Evolutionary conservation across 768 basidiomycete genomes (phyloP), one percentile per base, ranked within the genome.

Genomic region (Panaeolus papilionaceus): DNA sequence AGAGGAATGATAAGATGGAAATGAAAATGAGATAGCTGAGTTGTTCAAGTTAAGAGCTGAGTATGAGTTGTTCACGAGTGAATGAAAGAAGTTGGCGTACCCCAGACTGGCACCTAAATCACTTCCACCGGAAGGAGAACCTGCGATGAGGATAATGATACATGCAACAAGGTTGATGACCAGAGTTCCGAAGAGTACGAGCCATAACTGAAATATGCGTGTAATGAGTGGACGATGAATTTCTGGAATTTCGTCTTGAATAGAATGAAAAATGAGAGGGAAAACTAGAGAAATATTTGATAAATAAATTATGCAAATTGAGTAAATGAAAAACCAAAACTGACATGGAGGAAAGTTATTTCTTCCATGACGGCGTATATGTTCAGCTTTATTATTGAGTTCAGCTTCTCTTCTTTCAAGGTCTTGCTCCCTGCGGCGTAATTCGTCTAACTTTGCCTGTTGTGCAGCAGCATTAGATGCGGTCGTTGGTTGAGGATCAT

Each of bases 341-440:
- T 75, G 72, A 92, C 95, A 96, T 14, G 89, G 89, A 39, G 97
- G 97, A 90, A 93, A 99, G 79, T 99, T 99, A 76, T 93, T 96
- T 71, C 89, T 88, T 42, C 94, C 95, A 74, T 92, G 89, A 62
- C 78, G 85, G 71, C 90, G 83, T 64, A 94, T 85, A 71, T 89
- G 82, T 61, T 93, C 89, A 23, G 89, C 84, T 75, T 88, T 90
- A 71, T 86, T 82, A 70, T 81, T 85, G 68, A 95, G 83, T 71
- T 95, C 93, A 58, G 85, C 80, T 75, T 96, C 95, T 71, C 96
- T 84, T 69, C 89, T 82, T 74, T 90, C 89, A 38, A 99, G 84
- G 70, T 96, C 95, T 64, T 82, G 84, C 79, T 98, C 96, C 51
- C 97, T 84, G 69, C 86, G 86, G 58, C 86, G 87, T 9, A 99